Base-by-base conservation (phyloP, 2,329 filamentous ascomycete species). In the Elsinoe ampelina region DNA sequence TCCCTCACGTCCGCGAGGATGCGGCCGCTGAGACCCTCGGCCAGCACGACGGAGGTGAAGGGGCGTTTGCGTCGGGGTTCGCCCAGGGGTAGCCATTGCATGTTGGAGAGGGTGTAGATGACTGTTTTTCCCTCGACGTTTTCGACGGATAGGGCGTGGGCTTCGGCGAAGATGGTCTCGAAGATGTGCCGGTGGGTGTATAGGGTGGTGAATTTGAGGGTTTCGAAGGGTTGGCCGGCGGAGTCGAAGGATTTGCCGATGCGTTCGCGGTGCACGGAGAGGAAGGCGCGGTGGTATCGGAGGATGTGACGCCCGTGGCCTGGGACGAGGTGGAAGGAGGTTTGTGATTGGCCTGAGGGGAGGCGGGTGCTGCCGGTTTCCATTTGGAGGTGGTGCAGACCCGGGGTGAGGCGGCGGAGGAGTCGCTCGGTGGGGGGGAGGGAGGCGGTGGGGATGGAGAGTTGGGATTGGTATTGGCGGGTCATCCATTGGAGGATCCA, bases 401-500 rank as follows among this genome's bases (percentile, higher is more conserved):
- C 75, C 35, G 79, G 80, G 22, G 81, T 81, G 62, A 84, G 71
- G 65, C 77, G 75, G 57, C 75, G 76, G 50, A 84, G 71, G n/a
- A 84, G 60, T 17, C 72, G 75, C 52, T 81, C 75, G 59, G 83
- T 62, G 48, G 34, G 7, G 15, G 34, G 35, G 2, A 56, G 17
- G 5, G 54, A 68, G 66, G 62, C 58, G 66, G 42, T 63, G 80
- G 76, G 5, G 81, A 84, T 54, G 56, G 54, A 58, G 22, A 68
- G 65, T 54, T 71, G 68, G 15, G 61, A 60, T 55, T 67, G 63
- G 50, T 70, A 69, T 54, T 70, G 66, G 32, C 89, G 80, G 5
- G 90, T 91, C 70, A 98, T 87, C 91, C 93, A 98, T 62, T 91
- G 85, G 8, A 98, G 79, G 41, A 98, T 83, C 92, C 91, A 97